Evolutionary conservation across 2,329 filamentous ascomycete genomes (phyloP).

Genomic region (Endocalyx cinctus): DNA sequence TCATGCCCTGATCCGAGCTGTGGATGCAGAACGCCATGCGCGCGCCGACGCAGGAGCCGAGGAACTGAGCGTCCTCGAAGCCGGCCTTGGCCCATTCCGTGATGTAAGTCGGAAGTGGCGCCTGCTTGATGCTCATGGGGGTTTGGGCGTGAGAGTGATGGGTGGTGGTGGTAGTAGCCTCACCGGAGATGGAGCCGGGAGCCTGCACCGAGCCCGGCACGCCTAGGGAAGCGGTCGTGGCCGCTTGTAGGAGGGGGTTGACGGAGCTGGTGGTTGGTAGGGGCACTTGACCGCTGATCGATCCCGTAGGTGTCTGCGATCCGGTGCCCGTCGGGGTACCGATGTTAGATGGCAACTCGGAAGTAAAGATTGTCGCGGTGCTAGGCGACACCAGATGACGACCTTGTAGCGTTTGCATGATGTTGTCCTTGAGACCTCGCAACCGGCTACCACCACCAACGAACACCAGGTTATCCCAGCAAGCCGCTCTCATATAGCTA

Average conservation of each 20-base stretch:
- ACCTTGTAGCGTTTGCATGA: slow-evolving; percentile 71
- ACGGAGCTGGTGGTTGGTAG: slow-evolving; percentile 52
- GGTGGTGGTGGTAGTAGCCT: slow-evolving; percentile 32
- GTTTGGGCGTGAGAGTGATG: slow-evolving; percentile 64
- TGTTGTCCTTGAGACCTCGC: slow-evolving; percentile 81
- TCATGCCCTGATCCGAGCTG: slow-evolving; percentile 48
- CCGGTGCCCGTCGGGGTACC: slow-evolving; percentile 88
- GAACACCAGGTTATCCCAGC: slow-evolving; percentile 91
- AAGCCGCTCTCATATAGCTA: slow-evolving; percentile 73
- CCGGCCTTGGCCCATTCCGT: slow-evolving; percentile 82
- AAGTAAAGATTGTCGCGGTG: slow-evolving; percentile 94
- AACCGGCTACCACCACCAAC: slow-evolving; percentile 78
- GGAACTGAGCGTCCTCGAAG: slow-evolving; percentile 77
- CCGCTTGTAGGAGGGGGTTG: slow-evolving; percentile 87
- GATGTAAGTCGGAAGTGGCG: slow-evolving; percentile 77
- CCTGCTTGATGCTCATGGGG: slow-evolving; percentile 76
- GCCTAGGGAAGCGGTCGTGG: slow-evolving; percentile 65
- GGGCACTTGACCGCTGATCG: slow-evolving; percentile 51
- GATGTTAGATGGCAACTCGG: slow-evolving; percentile 89
- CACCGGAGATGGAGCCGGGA: slow-evolving; percentile 36
- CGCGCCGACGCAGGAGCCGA: slow-evolving; percentile 82
- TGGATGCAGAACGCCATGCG: slow-evolving; percentile 55
- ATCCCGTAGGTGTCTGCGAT: slow-evolving; percentile 78
- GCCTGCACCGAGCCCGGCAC: slow-evolving; percentile 39
- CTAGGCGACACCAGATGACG: slow-evolving; percentile 90